Percentiles rank a stretch among this genome's conserved stretches.
Conservation (phyloP, 2,329 filamentous ascomycete species). For the Biscogniauxia sp. region DNA sequence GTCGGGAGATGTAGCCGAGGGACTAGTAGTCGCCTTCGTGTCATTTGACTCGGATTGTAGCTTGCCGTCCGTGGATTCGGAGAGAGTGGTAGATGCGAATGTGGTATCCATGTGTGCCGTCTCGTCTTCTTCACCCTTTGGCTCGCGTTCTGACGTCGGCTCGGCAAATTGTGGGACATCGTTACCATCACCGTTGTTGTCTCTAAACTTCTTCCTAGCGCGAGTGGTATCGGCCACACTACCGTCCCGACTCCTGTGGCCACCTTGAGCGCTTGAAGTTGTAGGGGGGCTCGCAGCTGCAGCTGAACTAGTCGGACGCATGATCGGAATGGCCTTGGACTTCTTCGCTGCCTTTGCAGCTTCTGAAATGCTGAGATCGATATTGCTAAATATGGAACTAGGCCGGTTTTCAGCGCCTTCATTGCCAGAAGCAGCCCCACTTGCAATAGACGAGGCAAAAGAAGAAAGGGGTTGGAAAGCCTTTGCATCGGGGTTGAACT, state of each 20-base stretch:
- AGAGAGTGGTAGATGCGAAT: slow-evolving; percentile 51
- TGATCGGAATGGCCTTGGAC: slow-evolving; percentile 81
- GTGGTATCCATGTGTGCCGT: slow-evolving; percentile 46
- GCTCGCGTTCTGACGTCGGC: slow-evolving; percentile 6
- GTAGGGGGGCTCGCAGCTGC: slow-evolving; percentile 13
- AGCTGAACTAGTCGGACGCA: slow-evolving; percentile 56
- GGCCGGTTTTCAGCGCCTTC: slow-evolving; percentile 41
- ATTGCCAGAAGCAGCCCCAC: slow-evolving; percentile 42
- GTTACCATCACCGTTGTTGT: slow-evolving; percentile 43
- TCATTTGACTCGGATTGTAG: slow-evolving; percentile 32
- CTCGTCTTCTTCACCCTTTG: slow-evolving; percentile 40
- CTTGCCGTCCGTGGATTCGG: slow-evolving; percentile 51
- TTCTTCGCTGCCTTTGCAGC: slow-evolving; percentile 65
- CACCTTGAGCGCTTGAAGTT: slow-evolving; percentile 22
- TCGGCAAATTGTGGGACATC: slow-evolving; percentile 27
- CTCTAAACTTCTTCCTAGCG: slow-evolving; percentile 69
- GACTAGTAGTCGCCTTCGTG: slow-evolving; percentile 49
- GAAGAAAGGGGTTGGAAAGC: slow-evolving; percentile 65
- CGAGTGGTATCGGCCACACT: slow-evolving; percentile 65
- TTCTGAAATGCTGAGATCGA: slow-evolving; percentile 61
- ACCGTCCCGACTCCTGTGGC: slow-evolving; percentile 56
- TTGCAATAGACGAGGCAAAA: slow-evolving; percentile 47
- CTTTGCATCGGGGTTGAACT: slow-evolving; percentile 74
- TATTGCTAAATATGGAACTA: slow-evolving; percentile 66
- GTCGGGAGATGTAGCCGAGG: slow-evolving; percentile 51